Evolutionary conservation across 164 flowering plant genomes (phyloP).

Genomic region (Liriodendron chinense): DNA sequence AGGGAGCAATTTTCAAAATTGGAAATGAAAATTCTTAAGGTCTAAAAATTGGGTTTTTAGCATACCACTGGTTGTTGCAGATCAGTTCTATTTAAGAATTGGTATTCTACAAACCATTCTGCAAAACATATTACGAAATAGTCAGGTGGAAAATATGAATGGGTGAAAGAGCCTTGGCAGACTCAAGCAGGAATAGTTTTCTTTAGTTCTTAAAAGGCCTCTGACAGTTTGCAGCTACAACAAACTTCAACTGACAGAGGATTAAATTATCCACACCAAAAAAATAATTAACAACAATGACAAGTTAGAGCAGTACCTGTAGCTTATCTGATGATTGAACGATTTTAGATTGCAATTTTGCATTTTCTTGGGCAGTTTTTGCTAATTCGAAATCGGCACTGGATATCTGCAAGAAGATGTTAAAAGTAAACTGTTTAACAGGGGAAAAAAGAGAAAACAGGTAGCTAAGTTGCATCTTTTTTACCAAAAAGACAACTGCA

Average conservation of each 20-base stretch:
- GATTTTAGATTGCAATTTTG: slow-evolving; percentile 67
- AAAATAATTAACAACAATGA: not conserved
- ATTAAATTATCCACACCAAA: not conserved
- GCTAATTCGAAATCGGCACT: slow-evolving; percentile 67
- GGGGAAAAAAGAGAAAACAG: not conserved
- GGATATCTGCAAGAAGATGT: slow-evolving; percentile 54
- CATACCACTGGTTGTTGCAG: not conserved
- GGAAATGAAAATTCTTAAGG: not conserved
- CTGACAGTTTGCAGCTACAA: not conserved
- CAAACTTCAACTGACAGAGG: not conserved
- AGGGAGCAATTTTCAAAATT: too few relatives aligned
- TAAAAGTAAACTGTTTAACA: not conserved
- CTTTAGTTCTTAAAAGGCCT: not conserved
- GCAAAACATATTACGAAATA: not conserved
- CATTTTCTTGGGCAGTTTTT: slow-evolving; percentile 82
- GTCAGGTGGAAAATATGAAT: too few relatives aligned
- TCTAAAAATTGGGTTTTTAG: not conserved
- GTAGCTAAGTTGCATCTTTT: not conserved
- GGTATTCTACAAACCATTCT: not conserved
- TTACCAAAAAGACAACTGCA: not conserved
- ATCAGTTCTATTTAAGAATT: not conserved
- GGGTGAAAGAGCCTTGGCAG: not conserved
- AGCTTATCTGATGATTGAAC: slow-evolving; percentile 94
- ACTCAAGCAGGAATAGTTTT: not conserved
- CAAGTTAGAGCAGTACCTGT: slow-evolving; percentile 44